Conservation (phyloP, 2,329 filamentous ascomycete species). For the Alternaria triticimaculans region DNA sequence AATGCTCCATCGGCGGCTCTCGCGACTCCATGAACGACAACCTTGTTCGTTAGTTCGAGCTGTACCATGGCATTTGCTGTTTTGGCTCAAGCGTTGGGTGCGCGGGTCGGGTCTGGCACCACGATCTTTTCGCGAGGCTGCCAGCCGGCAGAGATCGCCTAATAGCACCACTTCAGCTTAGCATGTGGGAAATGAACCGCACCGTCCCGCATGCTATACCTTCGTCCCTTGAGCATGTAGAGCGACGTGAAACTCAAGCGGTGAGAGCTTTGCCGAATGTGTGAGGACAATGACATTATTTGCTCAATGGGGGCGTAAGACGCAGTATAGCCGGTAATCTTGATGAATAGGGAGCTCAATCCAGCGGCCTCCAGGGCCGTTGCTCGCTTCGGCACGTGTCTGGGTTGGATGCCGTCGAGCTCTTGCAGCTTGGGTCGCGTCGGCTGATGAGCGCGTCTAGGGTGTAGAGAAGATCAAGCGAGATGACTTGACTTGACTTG, state of each 20-base stretch:
- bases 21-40: conserved; percentile 15
- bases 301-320: conserved; percentile 8
- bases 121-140: conserved; percentile 13
- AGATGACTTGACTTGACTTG: conserved; percentile 4
- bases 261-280: conserved; percentile 33
- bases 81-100: conserved; percentile 27
- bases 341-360: background rate
- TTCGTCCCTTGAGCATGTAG: background rate
- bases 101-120: background rate
- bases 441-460: conserved; percentile 7
- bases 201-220: conserved; percentile 1
- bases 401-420: conserved; percentile 3
- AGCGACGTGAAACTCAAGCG: conserved; percentile 23
- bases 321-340: conserved; percentile 25
- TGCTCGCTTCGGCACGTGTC: conserved; percentile 12
- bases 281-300: conserved; percentile 9
- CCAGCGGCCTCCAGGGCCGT: conserved; percentile 4
- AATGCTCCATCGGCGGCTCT: conserved; percentile 11
- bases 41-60: conserved; percentile 1
- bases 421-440: conserved; percentile 15
- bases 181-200: background rate
- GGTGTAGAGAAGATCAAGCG: conserved; percentile 4
- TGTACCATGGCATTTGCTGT: conserved; percentile 28
- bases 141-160: conserved; percentile 9
- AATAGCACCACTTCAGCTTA: conserved; percentile 4